Evolutionary conservation across 352 stramenopile genomes (phyloP).

Genomic region (Pythium graminicola): DNA sequence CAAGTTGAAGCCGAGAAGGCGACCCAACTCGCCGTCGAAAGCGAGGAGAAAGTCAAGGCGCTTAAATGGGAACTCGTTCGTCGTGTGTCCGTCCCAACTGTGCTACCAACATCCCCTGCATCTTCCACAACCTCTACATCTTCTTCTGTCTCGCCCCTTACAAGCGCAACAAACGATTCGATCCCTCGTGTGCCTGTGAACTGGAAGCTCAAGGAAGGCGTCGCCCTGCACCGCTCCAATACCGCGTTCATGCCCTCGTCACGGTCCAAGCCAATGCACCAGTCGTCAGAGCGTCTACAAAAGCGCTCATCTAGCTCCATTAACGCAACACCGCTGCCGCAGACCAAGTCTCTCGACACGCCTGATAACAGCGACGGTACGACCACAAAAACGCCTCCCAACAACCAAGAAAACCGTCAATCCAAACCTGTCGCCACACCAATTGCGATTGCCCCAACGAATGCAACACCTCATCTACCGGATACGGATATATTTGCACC

Average conservation of each 20-base stretch:
- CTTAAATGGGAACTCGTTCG: slow-evolving; percentile 73
- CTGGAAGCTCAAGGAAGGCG: slow-evolving; percentile 52
- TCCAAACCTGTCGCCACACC: too few species aligned
- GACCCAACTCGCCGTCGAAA: slow-evolving; percentile 30
- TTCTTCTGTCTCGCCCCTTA: slow-evolving; percentile 11
- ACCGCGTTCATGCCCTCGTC: slow-evolving; percentile 3
- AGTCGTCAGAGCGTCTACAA: background rate
- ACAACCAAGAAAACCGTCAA: too few species aligned
- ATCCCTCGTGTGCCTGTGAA: slow-evolving; percentile 35
- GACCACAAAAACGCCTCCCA: too few species aligned
- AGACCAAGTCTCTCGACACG: too few species aligned
- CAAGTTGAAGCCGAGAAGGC: slow-evolving; percentile 47
- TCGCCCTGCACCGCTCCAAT: slow-evolving; percentile 27
- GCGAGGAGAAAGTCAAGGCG: slow-evolving; percentile 60
- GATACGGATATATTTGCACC: slow-evolving; percentile 19
- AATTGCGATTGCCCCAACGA: background rate
- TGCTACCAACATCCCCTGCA: background rate
- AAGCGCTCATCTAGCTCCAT: too few species aligned
- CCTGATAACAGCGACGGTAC: too few species aligned
- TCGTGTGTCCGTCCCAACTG: slow-evolving; percentile 26
- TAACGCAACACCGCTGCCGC: too few species aligned
- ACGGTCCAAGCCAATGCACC: background rate
- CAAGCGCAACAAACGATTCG: slow-evolving; percentile 1
- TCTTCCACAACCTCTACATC: slow-evolving; percentile 5
- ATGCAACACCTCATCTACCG: background rate